A percentile compares a stretch with the other conserved stretches of the same genome.
Conservation (phyloP, 2,329 filamentous ascomycete genomes). For the Parastagonospora nodorum region DNA sequence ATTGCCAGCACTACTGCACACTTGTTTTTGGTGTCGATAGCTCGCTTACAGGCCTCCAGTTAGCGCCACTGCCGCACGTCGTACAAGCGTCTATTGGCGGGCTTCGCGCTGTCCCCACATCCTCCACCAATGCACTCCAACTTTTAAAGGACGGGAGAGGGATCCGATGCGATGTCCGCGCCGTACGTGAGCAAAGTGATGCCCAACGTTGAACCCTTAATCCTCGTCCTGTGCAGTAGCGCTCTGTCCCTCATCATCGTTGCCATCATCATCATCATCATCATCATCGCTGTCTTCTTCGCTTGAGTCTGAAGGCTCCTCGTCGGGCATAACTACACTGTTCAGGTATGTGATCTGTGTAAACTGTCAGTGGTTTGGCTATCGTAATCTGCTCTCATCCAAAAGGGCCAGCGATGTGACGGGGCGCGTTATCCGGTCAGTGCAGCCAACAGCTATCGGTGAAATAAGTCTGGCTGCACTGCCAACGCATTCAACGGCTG, state of each 20-base stretch:
- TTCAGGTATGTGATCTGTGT: slow-evolving; percentile 57
- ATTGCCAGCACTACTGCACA: slow-evolving; percentile 21
- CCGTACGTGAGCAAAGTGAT: slow-evolving; percentile 20
- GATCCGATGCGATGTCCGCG: slow-evolving; percentile 10
- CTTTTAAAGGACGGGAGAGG: neutral
- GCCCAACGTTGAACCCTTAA: neutral
- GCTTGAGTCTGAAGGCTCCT: slow-evolving; percentile 37
- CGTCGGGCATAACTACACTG: slow-evolving; percentile 57
- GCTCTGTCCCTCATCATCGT: slow-evolving; percentile 26
- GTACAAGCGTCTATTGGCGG: slow-evolving; percentile 32
- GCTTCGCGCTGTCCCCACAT: slow-evolving; percentile 17
- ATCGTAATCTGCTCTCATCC: slow-evolving; percentile 11
- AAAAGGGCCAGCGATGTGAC: slow-evolving; percentile 10
- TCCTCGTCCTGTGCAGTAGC: slow-evolving; percentile 23
- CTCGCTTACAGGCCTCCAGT: slow-evolving; percentile 25
- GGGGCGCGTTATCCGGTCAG: slow-evolving; percentile 13
- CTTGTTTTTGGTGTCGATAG: slow-evolving; percentile 12
- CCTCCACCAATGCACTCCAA: slow-evolving; percentile 24
- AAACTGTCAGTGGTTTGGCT: slow-evolving; percentile 26
- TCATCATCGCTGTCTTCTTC: slow-evolving; percentile 32
- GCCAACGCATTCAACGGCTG: slow-evolving; percentile 35
- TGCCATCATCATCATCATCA: slow-evolving; percentile 22
- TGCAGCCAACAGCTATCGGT: slow-evolving; percentile 21
- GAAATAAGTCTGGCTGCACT: slow-evolving; percentile 34
- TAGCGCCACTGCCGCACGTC: slow-evolving; percentile 20